Evolutionary conservation across 371 early-diverging fungal species (phyloP), one percentile per base, ranked within the genome.

Genomic region (Chytridiales sp.): DNA sequence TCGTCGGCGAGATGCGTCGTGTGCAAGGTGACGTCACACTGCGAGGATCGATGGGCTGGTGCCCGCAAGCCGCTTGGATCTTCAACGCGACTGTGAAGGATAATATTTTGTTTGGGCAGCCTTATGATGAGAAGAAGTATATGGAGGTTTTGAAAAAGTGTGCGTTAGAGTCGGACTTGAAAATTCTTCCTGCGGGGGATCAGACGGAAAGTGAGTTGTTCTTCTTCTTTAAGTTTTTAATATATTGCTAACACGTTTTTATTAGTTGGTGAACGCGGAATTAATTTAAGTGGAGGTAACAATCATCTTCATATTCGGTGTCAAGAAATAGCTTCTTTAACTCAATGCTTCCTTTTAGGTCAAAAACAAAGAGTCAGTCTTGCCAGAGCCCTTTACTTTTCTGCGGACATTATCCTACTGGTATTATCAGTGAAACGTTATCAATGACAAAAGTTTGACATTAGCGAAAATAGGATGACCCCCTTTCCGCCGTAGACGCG

Each of bases 401-500:
- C 86, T 42, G 87, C 92, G 22, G 93, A 93, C 72, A 79, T 95
- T 85, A 88, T 59, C 66, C 91, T 38, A 59, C 66, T 59, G 69
- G 69, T 54, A 60, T 61, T 44, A 57, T 54, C 13, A 24, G 60
- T 27, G 38, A 4, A 34, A 19, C 22, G 29, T 32, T 29, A n/a
- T 27, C 34, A 26, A 3, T 31, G 11, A 15, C 30, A 11, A 29
- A 17, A 8, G 32, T 39, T 38, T 42, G 49, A 11, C 15, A 4
- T 17, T 26, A 39, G 6, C 11, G 5, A 36, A 46, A 30, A 31
- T 4, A 57, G 54, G 93, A 93, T 61, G 93, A 93, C 47, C 87
- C 92, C 22, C 62, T 79, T 26, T 65, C 66, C 8, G 96, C 97
- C 29, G 94, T 98, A 3, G 96, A 98, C 77, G 88, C 92, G 2